Evolutionary conservation across 768 basidiomycete genomes (phyloP), one percentile per base, ranked within the genome.

Genomic region (Amanita pallidorosea): DNA sequence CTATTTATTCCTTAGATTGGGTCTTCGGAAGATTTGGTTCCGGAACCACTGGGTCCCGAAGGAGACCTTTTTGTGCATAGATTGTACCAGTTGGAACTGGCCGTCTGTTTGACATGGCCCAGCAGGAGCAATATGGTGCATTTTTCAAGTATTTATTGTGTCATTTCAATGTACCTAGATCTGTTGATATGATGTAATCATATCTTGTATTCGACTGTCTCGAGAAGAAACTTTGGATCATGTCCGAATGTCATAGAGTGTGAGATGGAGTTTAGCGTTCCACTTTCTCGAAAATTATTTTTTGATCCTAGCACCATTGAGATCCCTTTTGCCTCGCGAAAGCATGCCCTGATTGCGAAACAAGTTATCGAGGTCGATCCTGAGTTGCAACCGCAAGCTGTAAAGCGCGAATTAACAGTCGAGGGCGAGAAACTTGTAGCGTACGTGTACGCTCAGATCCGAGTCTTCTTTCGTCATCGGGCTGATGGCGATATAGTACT

Each of bases 341-440:
- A 81, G 55, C 90, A 96, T 60, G 93, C 93, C 7, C 60, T 65
- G 44, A 88, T 92, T 57, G 91, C 87, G 22, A 85, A 83, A 61
- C 80, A 83, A 64, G 83, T 79, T 54, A 87, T 96, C 61, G 82
- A 87, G 54, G 92, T 96, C 29, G 92, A 96, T 65, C 68, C 73
- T 17, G 92, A 94, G 65, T 72, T 93, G 36, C 88, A 94, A 58
- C 80, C 81, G 3, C 76, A 85, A 41, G 83, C 84, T 8, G 91
- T 95, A 20, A 80, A 81, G 61, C 75, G 90, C 54, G 73, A 69
- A n/a, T 63, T 95, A 38, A 66, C 65, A 0, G 77, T 89, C 1
- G 79, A 89, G 41, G 82, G 73, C 34, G 72, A 84, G 48, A 71
- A 78, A 3, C 71, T 96, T 34, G 70, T 88, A 25, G 89, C 82